phyloP scores from a whole-genome alignment of 176 grass and related monocot species.

The Luzula sylvatica region DNA sequence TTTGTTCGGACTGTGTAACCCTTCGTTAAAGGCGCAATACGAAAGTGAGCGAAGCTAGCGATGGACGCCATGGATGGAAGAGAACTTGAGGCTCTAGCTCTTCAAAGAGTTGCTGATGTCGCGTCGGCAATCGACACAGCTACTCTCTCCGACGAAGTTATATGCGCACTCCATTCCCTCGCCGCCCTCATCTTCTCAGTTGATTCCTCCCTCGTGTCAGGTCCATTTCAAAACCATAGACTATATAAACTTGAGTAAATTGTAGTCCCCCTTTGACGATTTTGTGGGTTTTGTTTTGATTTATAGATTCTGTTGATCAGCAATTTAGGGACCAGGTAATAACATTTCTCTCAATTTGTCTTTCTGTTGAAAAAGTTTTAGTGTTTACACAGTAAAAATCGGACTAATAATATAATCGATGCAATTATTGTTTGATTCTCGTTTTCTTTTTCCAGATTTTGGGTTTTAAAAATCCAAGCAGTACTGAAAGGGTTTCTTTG shows the following conservation, averaged over 20 bases:
- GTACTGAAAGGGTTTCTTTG: slow-evolving; percentile 50
- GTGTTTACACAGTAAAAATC: slow-evolving; percentile 1
- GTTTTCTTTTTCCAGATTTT: slow-evolving; percentile 36
- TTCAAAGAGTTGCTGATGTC: slow-evolving; percentile 54
- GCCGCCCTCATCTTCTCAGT: slow-evolving; percentile 35
- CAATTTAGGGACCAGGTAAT: slow-evolving; percentile 61
- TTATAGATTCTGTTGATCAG: slow-evolving; percentile 48
- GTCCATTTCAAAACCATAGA: slow-evolving; percentile 14
- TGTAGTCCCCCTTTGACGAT: background rate
- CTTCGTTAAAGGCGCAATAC: no score
- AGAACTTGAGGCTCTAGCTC: slow-evolving; percentile 30
- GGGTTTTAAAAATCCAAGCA: slow-evolving; percentile 21
- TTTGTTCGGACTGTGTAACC: no score
- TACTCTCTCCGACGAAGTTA: slow-evolving; percentile 40
- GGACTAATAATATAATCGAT: no score
- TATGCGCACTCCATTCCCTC: slow-evolving; percentile 31
- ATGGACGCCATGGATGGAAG: slow-evolving; percentile 6
- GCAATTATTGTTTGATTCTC: slow-evolving; percentile 15
- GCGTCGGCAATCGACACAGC: slow-evolving; percentile 39
- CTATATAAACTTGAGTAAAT: background rate
- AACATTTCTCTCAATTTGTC: background rate
- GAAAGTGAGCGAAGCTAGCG: background rate
- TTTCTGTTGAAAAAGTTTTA: slow-evolving; percentile 1
- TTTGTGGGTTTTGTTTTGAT: slow-evolving; percentile 9
- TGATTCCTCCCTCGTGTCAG: slow-evolving; percentile 24